Evolutionary conservation across 495 filamentous ascomycete genomes (phyloP).

Genomic region (Neurospora discreta): DNA sequence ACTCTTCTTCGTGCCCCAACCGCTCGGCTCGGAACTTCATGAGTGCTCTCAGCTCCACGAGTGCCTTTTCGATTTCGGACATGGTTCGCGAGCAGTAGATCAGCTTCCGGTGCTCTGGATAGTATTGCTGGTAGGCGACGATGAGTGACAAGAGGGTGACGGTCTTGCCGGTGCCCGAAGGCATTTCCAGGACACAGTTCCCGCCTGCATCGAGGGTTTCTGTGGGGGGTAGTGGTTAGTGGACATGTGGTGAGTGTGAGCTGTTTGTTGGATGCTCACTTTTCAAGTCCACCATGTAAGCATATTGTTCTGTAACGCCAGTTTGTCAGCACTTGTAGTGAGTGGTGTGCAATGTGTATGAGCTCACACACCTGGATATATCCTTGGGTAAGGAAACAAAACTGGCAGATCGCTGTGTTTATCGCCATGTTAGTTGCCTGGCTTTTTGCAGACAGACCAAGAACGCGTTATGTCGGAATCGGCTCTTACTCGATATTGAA

Average conservation of each 20-base stretch:
- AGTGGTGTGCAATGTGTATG: background rate
- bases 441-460: background rate
- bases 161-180: conserved; percentile 98
- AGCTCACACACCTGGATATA: conserved; percentile 63
- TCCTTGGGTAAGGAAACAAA: conserved; percentile 92
- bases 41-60: conserved; percentile 79
- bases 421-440: conserved; percentile 2
- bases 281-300: conserved; percentile 97
- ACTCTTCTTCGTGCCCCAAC: conserved; percentile 82
- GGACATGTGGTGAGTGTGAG: background rate
- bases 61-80: conserved; percentile 92
- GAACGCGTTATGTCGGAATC: background rate
- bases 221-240: conserved; percentile 11
- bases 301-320: conserved; percentile 68
- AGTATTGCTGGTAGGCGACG: conserved; percentile 88
- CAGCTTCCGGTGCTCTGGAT: conserved; percentile 82
- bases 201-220: conserved; percentile 87
- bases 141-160: conserved; percentile 92
- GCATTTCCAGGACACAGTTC: conserved; percentile 99
- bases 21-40: conserved; percentile 91
- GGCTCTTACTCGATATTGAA: conserved; percentile 70
- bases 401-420: conserved; percentile 68
- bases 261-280: conserved; percentile 28
- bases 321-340: conserved; percentile 4
- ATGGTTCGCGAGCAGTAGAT: conserved; percentile 97